A percentile compares a stretch with the other conserved stretches of the same genome.
phyloP scores from a whole-genome alignment of 1,284 basidiomycete genomes.

The Malassezia nana region DNA sequence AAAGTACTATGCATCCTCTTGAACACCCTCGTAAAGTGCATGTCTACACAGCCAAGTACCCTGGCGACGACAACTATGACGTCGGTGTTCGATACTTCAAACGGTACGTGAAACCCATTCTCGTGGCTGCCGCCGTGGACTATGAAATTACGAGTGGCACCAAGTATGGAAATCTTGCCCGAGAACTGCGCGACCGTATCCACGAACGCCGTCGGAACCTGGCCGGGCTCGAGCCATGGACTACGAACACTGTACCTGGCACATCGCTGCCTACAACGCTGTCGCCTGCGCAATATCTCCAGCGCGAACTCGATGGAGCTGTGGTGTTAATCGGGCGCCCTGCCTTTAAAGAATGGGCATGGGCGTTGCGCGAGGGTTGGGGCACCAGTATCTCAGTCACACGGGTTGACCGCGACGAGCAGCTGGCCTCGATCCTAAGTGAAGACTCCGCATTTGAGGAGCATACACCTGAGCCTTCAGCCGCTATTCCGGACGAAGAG shows the following conservation, averaged over 20 bases:
- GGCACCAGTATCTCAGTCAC: conserved; percentile 51
- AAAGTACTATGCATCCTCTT: conserved; percentile 59
- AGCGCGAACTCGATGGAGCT: conserved; percentile 68
- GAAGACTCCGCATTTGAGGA: conserved; percentile 71
- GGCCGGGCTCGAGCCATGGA: conserved; percentile 40
- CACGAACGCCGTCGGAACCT: conserved; percentile 56
- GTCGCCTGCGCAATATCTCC: conserved; percentile 55
- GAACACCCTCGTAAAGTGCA: conserved; percentile 70
- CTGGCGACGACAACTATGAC: conserved; percentile 85
- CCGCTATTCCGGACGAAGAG: conserved; percentile 7
- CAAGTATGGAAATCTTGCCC: conserved; percentile 70
- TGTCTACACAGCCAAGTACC: conserved; percentile 80
- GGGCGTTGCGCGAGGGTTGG: conserved; percentile 76
- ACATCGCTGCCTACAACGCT: conserved; percentile 57
- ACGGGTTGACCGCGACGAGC: conserved; percentile 59
- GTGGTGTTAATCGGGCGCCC: conserved; percentile 78
- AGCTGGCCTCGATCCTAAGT: conserved; percentile 60
- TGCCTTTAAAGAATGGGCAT: conserved; percentile 87
- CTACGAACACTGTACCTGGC: conserved; percentile 25
- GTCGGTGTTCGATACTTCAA: conserved; percentile 76
- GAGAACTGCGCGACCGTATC: conserved; percentile 64
- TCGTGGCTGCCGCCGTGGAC: conserved; percentile 87
- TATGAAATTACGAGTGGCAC: conserved; percentile 74
- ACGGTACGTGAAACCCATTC: conserved; percentile 91
- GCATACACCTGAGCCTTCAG: conserved; percentile 26